Base-by-base conservation (phyloP, 805 yeast species). In the Nadsonia fulvescens region DNA sequence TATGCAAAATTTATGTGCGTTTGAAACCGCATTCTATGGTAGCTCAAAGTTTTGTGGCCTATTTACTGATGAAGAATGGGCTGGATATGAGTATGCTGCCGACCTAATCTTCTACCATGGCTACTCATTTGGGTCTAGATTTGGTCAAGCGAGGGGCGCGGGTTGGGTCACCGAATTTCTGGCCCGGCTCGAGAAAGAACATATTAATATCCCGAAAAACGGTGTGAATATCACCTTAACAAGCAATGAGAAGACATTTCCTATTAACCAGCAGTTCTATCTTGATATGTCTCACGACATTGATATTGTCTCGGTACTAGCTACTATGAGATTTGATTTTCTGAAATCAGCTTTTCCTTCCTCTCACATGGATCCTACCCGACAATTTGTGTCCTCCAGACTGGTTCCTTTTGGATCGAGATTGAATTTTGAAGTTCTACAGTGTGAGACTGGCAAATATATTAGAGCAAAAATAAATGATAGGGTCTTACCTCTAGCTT, bases 241-340 rank as follows among this genome's bases (percentile, higher is more conserved):
- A 27, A 17, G 31, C 25, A 25, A 28, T 30, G 34, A 39, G 9
- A 40, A 25, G 12, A 39, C 45, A 8, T 53, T 56, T 42, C 62
- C 62, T 12, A 35, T 47, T 13, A 59, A 53, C 32, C 64, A 46
- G 42, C 60, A 63, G 30, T 54, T 75, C 24, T 71, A 72, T 56
- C 56, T 75, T 37, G 73, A 69, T 36, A 72, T 77, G 53, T 58
- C 78, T 9, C 92, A 79, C 42, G 92, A 79, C 44, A 63, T 73
- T 20, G 74, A 72, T 34, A 47, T 77, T 22, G 54, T 68, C 34
- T 54, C 70, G 21, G 69, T 61, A 37, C 51, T 71, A 38, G 54
- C 77, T 15, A 76, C 86, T 2, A 48, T 76, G 25, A 82, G 79
- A 5, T 44, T 76, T 24, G 39, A 42, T 20, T 40, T 46, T 33